A percentile compares a stretch with the other conserved stretches of the same genome.
Conservation (phyloP, 805 yeast species). For the Myxozyma lipomycoides region DNA sequence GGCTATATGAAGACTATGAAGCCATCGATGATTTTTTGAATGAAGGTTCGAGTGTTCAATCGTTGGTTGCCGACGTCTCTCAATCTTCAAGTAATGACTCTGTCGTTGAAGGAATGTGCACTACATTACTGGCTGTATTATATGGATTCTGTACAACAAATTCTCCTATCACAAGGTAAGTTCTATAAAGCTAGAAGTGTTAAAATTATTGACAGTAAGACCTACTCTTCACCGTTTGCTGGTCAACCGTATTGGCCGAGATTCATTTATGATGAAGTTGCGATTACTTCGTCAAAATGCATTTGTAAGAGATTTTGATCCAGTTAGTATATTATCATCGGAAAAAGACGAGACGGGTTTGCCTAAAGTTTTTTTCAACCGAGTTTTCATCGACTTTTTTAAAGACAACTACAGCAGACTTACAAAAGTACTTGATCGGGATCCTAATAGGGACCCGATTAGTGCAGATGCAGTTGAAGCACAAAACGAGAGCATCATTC, state of each 20-base stretch:
- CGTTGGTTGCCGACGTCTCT: constrained; percentile 63
- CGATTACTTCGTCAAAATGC: constrained; percentile 64
- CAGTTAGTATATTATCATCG: constrained; percentile 47
- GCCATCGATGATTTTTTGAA: constrained; percentile 73
- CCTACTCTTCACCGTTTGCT: constrained; percentile 57
- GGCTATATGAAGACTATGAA: constrained; percentile 72
- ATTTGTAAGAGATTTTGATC: constrained; percentile 54
- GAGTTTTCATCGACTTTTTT: constrained; percentile 58
- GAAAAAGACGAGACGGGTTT: constrained; percentile 76
- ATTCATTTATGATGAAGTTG: constrained; percentile 68
- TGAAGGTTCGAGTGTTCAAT: constrained; percentile 61
- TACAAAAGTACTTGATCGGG: constrained; percentile 64
- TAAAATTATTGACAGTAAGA: constrained; percentile 46
- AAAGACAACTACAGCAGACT: constrained; percentile 69
- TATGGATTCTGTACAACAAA: constrained; percentile 67
- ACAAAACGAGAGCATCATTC: constrained; percentile 22
- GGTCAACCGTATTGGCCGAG: constrained; percentile 71
- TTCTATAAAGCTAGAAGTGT: neutral
- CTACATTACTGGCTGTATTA: constrained; percentile 65
- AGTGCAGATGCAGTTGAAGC: constrained; percentile 24
- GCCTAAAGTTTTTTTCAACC: constrained; percentile 74
- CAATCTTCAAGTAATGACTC: constrained; percentile 45
- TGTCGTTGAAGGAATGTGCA: constrained; percentile 67
- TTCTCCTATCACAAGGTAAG: constrained; percentile 47
- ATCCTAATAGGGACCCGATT: constrained; percentile 68